Percentiles rank a stretch among this genome's conserved stretches.
phyloP scores from a whole-genome alignment of 1,284 basidiomycete genomes.

The Cystobasidium sp. region DNA sequence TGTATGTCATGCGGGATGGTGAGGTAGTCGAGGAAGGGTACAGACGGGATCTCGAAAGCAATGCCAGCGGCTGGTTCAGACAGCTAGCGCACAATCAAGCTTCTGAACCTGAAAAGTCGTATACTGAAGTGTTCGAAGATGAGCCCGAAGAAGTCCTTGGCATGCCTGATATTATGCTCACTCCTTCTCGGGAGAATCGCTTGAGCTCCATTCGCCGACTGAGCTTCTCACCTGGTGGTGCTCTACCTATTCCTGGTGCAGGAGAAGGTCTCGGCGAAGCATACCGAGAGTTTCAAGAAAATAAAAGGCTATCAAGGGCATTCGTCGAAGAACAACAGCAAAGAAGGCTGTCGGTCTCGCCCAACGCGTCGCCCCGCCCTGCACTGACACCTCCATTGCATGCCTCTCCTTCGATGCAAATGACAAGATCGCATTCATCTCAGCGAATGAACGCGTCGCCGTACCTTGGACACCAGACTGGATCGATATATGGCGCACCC shows the following conservation, averaged over 20 bases:
- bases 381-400: background rate
- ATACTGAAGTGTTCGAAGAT: slow-evolving; percentile 4
- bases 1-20: slow-evolving; percentile 87
- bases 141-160: slow-evolving; percentile 27
- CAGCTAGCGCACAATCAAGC: slow-evolving; percentile 61
- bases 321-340: slow-evolving; percentile 39
- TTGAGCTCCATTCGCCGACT: slow-evolving; percentile 9
- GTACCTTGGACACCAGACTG: background rate
- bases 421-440: slow-evolving; percentile 18
- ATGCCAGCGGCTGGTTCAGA: slow-evolving; percentile 58
- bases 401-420: slow-evolving; percentile 17
- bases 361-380: slow-evolving; percentile 17
- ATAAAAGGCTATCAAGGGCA: slow-evolving; percentile 19
- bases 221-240: slow-evolving; percentile 18
- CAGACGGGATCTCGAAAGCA: slow-evolving; percentile 70
- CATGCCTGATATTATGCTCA: slow-evolving; percentile 15
- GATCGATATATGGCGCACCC: background rate
- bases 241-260: background rate
- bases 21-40: slow-evolving; percentile 86
- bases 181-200: slow-evolving; percentile 25
- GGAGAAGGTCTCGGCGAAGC: slow-evolving; percentile 19
- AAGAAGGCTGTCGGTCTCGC: slow-evolving; percentile 16
- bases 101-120: slow-evolving; percentile 63
- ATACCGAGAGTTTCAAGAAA: slow-evolving; percentile 28
- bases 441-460: background rate